Evolutionary conservation across 306 rosid genomes (phyloP), one percentile per base, ranked within the genome.

Genomic region (Begonia peltatifolia): DNA sequence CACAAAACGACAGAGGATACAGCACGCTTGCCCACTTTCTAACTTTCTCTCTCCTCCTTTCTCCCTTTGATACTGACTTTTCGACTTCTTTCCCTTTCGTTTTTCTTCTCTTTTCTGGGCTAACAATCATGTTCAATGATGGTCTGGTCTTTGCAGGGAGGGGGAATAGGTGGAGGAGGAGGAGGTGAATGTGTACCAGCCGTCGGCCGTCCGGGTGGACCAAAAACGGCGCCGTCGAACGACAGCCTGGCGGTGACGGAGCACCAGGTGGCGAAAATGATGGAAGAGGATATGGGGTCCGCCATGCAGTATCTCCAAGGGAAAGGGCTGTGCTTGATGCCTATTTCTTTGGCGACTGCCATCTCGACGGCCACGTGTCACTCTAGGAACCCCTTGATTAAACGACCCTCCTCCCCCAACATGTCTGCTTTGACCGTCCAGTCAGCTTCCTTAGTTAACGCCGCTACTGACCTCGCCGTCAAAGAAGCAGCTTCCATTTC

Each of bases 301-400:
- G 95, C 99, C 67, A 90, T 90, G 99, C 99, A 90, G 61, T 90
- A 90, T 62, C 79, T 90, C 0, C 95, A 86, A 55, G 95, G 99
- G 0, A 90, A 90, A 16, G 99, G 99, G 17, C 94, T 90, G 17
- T 90, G 99, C 75, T 94, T 90, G 61, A 90, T 90, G 99, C 95
- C 99, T 4, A 90, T 90, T 55, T 90, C 99, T 1, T 74, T 90
- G 3, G 99, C 99, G 16, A 83, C 88, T 0, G 99, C 95, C 0
- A 83, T 90, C 47, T 90, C 99, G 17, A 59, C 92, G 2, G 79
- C 94, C 79, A 78, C 97, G 46, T 85, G 87, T 80, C 94, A 67
- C 74, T 12, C 76, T 54, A 71, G 86, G 70, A 81, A 61, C 78
- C 80, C 84, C 6, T 14, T 76, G 61, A 55, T 23, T 11, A 9